These are phyloP conservation scores for Symmetrospora coprosmae DNA, from an alignment of 768 basidiomycete species.

Conservation along the genomic window DNA sequence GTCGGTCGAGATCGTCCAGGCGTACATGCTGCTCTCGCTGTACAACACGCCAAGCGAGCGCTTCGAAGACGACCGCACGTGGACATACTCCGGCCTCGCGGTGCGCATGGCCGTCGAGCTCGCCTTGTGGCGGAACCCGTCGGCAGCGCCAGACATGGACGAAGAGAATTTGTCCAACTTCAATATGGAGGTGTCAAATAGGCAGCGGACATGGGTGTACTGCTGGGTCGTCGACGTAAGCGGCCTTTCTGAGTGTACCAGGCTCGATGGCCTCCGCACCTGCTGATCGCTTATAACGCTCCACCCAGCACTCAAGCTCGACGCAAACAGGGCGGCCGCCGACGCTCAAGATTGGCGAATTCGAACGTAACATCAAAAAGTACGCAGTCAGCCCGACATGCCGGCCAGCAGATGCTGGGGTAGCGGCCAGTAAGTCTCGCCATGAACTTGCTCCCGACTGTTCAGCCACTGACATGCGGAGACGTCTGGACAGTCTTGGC, in stretches of 20 bases:
- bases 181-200: slow-evolving; percentile 64
- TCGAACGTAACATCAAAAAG: not conserved
- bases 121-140: slow-evolving; percentile 47
- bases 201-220: slow-evolving; percentile 80
- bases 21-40: slow-evolving; percentile 70
- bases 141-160: slow-evolving; percentile 50
- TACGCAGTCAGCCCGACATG: not conserved
- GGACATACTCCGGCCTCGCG: slow-evolving; percentile 46
- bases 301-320: too few species aligned
- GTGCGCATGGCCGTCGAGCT: slow-evolving; percentile 85
- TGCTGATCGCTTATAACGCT: not conserved
- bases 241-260: not conserved
- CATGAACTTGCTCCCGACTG: too few species aligned
- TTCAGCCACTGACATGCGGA: not conserved
- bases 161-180: slow-evolving; percentile 62
- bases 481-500: not conserved
- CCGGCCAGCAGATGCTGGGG: slow-evolving; percentile 1
- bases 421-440: slow-evolving; percentile 1
- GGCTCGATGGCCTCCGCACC: not conserved
- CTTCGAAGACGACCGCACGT: slow-evolving; percentile 91
- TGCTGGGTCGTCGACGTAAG: slow-evolving; percentile 33
- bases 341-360: not conserved
- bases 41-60: slow-evolving; percentile 92
- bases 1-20: slow-evolving; percentile 60
- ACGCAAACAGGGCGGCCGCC: slow-evolving; percentile 10